Conservation (phyloP, 2,329 filamentous ascomycete genomes). For the Botrytis pseudocinerea region DNA sequence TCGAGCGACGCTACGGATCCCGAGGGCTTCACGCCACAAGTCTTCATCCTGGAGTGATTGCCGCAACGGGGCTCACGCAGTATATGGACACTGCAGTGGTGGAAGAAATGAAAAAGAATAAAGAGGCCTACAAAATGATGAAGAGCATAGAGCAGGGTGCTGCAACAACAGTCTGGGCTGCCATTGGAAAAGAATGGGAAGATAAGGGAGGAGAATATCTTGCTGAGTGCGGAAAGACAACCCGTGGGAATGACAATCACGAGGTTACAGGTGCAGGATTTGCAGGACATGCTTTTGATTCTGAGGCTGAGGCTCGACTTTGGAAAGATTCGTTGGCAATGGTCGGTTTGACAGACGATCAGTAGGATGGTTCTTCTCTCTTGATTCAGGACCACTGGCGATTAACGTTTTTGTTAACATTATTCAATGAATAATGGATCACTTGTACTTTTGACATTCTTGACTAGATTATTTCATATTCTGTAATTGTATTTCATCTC, state of each 20-base stretch:
- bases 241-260: conserved; percentile 36
- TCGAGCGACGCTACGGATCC: conserved; percentile 47
- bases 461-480: no score
- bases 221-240: conserved; percentile 42
- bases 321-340: conserved; percentile 45
- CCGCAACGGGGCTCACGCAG: conserved; percentile 37
- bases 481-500: no score
- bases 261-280: conserved; percentile 34
- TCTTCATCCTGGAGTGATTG: conserved; percentile 46
- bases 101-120: not conserved
- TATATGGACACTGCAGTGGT: not conserved
- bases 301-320: conserved; percentile 43
- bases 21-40: conserved; percentile 45
- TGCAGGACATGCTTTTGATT: conserved; percentile 41
- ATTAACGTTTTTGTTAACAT: not conserved
- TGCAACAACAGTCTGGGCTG: conserved; percentile 47
- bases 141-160: conserved; percentile 42
- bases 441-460: not conserved
- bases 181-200: conserved; percentile 37
- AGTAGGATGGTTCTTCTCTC: not conserved
- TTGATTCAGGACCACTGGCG: not conserved
- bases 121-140: not conserved
- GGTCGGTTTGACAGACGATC: conserved; percentile 36
- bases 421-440: not conserved
- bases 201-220: conserved; percentile 51